Percentiles rank a stretch among this genome's conserved stretches.
Conservation (phyloP, 192 early-diverging fungal genomes). For the Podila horticola region DNA sequence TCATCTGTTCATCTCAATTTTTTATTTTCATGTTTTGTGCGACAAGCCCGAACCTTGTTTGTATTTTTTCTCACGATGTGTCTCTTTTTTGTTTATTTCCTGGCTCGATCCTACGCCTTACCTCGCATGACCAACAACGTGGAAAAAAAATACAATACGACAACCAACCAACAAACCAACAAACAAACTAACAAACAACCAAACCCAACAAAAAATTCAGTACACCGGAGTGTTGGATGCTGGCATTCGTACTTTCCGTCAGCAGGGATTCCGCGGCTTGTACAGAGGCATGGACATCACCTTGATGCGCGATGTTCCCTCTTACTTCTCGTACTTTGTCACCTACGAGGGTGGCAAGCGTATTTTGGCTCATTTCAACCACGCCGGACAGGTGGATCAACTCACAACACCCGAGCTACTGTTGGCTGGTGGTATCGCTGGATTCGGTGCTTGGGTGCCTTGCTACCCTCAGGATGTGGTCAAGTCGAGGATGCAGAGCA, state of each 20-base stretch:
- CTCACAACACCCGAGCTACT: conserved; percentile 83
- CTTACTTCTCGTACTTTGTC: conserved; percentile 92
- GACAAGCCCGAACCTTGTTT: neutral
- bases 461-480: conserved; percentile 87
- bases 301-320: conserved; percentile 90
- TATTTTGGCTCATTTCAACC: conserved; percentile 63
- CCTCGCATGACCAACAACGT: no score
- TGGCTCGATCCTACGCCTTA: neutral
- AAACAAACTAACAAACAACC: neutral
- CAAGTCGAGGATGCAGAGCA: conserved; percentile 82
- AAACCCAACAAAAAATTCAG: conserved; percentile 21
- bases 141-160: no score
- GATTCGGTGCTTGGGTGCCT: conserved; percentile 92
- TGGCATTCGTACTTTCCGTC: conserved; percentile 76
- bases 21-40: conserved; percentile 3
- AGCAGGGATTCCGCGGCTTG: conserved; percentile 80
- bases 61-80: neutral
- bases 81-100: neutral
- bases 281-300: conserved; percentile 95
- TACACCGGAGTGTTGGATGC: conserved; percentile 95
- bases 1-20: neutral
- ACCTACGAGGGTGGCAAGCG: conserved; percentile 89
- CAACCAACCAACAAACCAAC: neutral
- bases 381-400: conserved; percentile 67
- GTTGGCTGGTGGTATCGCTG: conserved; percentile 93